Percentiles rank a stretch among this genome's conserved stretches.
Evolutionary conservation across 1,139 yeast genomes (phyloP).

Genomic region (Hansenula anomala): DNA sequence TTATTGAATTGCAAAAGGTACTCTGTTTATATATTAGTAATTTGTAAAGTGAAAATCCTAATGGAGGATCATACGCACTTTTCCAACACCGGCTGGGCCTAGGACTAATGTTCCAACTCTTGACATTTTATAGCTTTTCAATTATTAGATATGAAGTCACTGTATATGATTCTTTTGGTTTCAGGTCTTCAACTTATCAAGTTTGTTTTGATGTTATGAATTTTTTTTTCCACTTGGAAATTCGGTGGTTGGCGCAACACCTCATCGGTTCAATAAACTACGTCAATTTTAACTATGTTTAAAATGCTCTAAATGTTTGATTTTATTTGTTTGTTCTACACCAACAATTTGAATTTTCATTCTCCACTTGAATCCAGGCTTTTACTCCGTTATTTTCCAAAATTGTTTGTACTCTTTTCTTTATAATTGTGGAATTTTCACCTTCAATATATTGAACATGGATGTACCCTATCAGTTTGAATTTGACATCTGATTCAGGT

Average conservation of each 20-base stretch:
- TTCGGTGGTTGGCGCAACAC: neutral
- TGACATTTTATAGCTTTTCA: constrained; percentile 66
- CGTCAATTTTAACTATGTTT: no score
- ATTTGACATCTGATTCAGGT: constrained; percentile 5
- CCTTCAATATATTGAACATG: constrained; percentile 69
- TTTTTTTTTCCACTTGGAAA: neutral
- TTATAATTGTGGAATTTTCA: constrained; percentile 58
- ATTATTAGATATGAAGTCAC: no score
- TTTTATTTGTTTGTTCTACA: constrained; percentile 27
- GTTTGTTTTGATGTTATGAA: no score
- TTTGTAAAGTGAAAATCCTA: neutral
- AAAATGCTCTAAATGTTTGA: no score
- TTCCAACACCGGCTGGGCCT: constrained; percentile 99
- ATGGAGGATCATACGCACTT: constrained; percentile 24
- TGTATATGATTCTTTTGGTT: no score
- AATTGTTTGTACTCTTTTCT: constrained; percentile 54
- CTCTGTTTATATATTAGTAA: constrained; percentile 18
- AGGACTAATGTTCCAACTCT: constrained; percentile 92
- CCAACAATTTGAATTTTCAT: constrained; percentile 57
- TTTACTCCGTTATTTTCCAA: constrained; percentile 36
- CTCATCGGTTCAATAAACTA: no score
- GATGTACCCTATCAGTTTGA: constrained; percentile 47
- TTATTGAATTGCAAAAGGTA: constrained; percentile 87
- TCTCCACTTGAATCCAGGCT: constrained; percentile 58
- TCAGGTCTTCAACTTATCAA: no score